Evolutionary conservation across 1,139 yeast species (phyloP).

Genomic region (Blastobotrys capitulatus): DNA sequence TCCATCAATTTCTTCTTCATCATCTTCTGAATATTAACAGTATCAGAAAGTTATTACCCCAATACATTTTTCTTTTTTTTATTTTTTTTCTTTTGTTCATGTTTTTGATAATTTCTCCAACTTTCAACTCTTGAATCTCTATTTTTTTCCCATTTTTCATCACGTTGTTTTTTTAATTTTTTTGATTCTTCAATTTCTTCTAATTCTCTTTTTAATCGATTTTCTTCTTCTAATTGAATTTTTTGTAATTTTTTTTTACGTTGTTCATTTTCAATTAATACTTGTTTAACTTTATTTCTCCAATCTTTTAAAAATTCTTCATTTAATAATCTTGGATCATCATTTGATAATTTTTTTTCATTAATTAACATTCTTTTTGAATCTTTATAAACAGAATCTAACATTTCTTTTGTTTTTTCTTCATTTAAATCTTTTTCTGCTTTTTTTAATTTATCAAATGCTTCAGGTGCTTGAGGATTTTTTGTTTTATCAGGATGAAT

Average conservation of each 20-base stretch:
- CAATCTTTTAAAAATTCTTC: conserved; percentile 39
- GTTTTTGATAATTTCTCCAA: conserved; percentile 53
- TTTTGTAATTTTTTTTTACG: conserved; percentile 37
- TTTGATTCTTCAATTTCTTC: conserved; percentile 39
- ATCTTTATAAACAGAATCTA: conserved; percentile 41
- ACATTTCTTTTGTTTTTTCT: conserved; percentile 29
- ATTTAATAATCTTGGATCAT: conserved; percentile 37
- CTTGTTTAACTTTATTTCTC: conserved; percentile 39
- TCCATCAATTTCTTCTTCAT: neutral
- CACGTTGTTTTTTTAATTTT: conserved; percentile 38
- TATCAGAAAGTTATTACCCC: conserved; percentile 12
- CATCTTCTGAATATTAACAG: neutral
- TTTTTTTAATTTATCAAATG: conserved; percentile 48
- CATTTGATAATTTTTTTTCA: conserved; percentile 41
- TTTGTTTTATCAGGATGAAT: conserved; percentile 66
- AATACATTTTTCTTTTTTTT: conserved; percentile 30
- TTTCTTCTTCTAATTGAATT: conserved; percentile 40
- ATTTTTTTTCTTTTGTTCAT: conserved; percentile 40
- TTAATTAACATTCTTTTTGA: conserved; percentile 40
- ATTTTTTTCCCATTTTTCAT: conserved; percentile 57
- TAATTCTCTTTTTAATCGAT: conserved; percentile 35
- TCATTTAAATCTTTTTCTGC: conserved; percentile 36
- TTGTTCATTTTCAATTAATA: conserved; percentile 42
- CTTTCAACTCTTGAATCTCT: conserved; percentile 54
- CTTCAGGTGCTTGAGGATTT: conserved; percentile 53